Conservation (phyloP, 2,329 filamentous ascomycete species). For the Ambrosiella beaveri region DNA sequence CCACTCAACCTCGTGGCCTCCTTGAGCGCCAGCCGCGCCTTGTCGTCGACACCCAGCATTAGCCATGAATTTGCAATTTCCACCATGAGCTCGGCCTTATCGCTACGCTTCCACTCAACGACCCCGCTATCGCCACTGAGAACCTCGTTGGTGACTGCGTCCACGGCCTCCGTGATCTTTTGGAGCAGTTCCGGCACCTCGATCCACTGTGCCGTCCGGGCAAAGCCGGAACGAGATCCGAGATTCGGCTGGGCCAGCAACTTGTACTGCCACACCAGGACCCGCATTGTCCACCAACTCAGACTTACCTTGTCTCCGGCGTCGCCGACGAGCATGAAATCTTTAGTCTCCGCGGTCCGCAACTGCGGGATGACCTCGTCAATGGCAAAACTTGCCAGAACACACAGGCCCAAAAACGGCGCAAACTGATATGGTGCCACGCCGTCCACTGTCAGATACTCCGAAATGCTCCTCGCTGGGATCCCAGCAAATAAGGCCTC, state of each 20-base stretch:
- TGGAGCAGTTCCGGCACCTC: slow-evolving; percentile 40
- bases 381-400: slow-evolving; percentile 36
- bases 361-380: slow-evolving; percentile 24
- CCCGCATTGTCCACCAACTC: slow-evolving; percentile 49
- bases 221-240: slow-evolving; percentile 36
- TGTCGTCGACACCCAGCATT: slow-evolving; percentile 63
- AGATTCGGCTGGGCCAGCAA: slow-evolving; percentile 40
- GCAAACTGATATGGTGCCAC: slow-evolving; percentile 73
- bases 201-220: slow-evolving; percentile 39
- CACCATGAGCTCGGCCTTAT: slow-evolving; percentile 54
- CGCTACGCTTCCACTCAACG: slow-evolving; percentile 25
- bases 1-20: slow-evolving; percentile 48
- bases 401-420: slow-evolving; percentile 68
- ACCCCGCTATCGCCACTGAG: slow-evolving; percentile 20
- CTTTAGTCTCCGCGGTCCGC: slow-evolving; percentile 10
- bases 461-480: slow-evolving; percentile 10
- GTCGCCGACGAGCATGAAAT: slow-evolving; percentile 15
- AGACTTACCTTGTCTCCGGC: slow-evolving; percentile 20
- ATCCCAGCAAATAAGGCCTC: slow-evolving; percentile 30
- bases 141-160: slow-evolving; percentile 25
- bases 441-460: slow-evolving; percentile 60
- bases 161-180: slow-evolving; percentile 27
- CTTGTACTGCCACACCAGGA: slow-evolving; percentile 53
- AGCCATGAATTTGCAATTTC: slow-evolving; percentile 74
- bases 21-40: slow-evolving; percentile 54